phyloP scores from a whole-genome alignment of 306 rosid species.

The Oemleria cerasiformis region DNA sequence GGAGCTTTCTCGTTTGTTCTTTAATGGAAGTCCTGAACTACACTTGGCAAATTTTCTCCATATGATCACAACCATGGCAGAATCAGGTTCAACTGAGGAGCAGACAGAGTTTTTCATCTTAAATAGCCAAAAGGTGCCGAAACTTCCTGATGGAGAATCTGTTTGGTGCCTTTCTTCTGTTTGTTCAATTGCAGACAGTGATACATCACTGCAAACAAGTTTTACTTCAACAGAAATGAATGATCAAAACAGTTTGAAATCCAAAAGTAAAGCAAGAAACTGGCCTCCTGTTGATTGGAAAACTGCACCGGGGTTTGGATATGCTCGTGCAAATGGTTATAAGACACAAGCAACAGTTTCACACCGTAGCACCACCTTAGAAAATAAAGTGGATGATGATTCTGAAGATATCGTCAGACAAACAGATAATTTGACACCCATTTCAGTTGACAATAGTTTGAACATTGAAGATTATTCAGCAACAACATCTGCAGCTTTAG shows the following conservation, averaged over 20 bases:
- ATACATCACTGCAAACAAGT: constrained; percentile 27
- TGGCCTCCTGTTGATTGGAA: constrained; percentile 90
- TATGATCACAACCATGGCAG: constrained; percentile 74
- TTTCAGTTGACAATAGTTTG: constrained; percentile 44
- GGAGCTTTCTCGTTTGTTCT: constrained; percentile 76
- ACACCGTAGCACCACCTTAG: constrained; percentile 24
- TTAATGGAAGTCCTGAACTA: constrained; percentile 55
- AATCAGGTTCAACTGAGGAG: constrained; percentile 63
- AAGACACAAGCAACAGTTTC: constrained; percentile 42
- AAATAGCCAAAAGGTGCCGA: constrained; percentile 64
- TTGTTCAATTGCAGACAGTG: constrained; percentile 32
- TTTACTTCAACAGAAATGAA: constrained; percentile 19
- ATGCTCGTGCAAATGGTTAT: constrained; percentile 59
- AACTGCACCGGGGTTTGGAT: constrained; percentile 74
- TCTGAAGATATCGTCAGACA: constrained; percentile 27
- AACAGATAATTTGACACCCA: constrained; percentile 38
- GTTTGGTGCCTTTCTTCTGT: constrained; percentile 58
- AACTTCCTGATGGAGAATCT: constrained; percentile 69
- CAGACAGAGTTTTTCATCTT: constrained; percentile 63
- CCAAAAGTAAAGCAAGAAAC: constrained; percentile 40
- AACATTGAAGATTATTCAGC: constrained; percentile 34
- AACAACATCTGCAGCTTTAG: constrained; percentile 32
- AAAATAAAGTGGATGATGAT: constrained; percentile 30
- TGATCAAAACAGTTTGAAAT: constrained; percentile 39
- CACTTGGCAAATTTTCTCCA: constrained; percentile 87